Evolutionary conservation across 345 rosid genomes (phyloP).

Genomic region (Eucalyptus decipiens): DNA sequence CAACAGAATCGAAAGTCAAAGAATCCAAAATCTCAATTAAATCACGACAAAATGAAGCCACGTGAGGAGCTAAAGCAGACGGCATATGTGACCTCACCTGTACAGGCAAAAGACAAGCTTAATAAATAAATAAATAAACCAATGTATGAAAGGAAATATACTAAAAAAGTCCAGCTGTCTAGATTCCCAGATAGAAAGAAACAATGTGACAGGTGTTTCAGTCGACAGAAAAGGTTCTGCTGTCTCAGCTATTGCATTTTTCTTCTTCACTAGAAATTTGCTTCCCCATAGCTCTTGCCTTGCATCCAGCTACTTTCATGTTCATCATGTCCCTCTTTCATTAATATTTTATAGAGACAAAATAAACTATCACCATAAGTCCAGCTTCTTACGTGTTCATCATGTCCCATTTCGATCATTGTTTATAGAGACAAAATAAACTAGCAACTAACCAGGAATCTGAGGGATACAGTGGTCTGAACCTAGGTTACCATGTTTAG

Average conservation of each 20-base stretch:
- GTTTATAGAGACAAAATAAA: not conserved
- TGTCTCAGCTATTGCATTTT: not conserved
- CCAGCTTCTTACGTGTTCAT: not conserved
- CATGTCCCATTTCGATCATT: not conserved
- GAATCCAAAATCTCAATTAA: constrained; percentile 52
- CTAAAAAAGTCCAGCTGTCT: not conserved
- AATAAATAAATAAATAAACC: not conserved
- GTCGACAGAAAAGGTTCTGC: not conserved
- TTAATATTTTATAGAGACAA: not conserved
- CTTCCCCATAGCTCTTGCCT: not conserved
- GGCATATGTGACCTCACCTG: constrained; percentile 85
- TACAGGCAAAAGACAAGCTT: not conserved
- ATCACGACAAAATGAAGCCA: constrained; percentile 43
- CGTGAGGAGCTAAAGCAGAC: constrained; percentile 42
- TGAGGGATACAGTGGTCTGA: not conserved
- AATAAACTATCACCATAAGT: not conserved
- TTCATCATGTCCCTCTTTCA: not conserved
- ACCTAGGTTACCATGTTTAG: not conserved
- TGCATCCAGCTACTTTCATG: not conserved
- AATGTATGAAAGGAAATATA: not conserved
- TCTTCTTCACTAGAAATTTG: not conserved
- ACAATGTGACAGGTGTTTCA: not conserved
- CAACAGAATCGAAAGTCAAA: constrained; percentile 37
- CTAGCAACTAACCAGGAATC: not conserved
- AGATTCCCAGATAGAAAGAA: not conserved